Conservation (phyloP, 805 yeast genomes). For the Priceomyces medius region DNA sequence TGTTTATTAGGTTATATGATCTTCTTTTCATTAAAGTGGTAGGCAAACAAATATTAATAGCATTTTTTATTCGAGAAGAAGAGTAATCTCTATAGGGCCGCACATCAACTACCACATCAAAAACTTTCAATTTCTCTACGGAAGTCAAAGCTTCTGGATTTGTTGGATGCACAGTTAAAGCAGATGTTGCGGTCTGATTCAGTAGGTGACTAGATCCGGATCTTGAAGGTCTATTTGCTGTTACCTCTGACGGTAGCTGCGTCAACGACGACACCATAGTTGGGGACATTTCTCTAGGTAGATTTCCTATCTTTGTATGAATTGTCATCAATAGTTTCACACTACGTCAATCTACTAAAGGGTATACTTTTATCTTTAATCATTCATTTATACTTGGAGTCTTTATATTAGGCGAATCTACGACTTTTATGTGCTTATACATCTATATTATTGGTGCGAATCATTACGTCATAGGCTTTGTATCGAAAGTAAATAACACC, state of each 20-base stretch:
- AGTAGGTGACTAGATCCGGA: background rate
- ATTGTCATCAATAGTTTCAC: background rate
- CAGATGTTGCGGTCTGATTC: background rate
- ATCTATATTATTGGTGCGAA: background rate
- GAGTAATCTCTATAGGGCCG: conserved; percentile 40
- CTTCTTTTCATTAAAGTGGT: conserved; percentile 43
- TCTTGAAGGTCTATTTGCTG: background rate
- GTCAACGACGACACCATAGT: background rate
- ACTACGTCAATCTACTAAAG: no score
- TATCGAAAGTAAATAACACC: conserved; percentile 3
- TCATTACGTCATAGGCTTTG: conserved; percentile 6
- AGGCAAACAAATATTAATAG: conserved; percentile 44
- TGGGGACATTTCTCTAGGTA: background rate
- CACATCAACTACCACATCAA: conserved; percentile 34
- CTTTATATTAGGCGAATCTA: background rate
- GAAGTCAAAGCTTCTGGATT: background rate
- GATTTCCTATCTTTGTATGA: background rate
- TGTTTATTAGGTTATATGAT: conserved; percentile 30
- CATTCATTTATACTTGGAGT: background rate
- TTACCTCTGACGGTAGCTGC: background rate
- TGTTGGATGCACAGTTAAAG: background rate
- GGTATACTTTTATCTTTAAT: background rate
- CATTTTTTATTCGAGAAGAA: conserved; percentile 24
- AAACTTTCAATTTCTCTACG: background rate
- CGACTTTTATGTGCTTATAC: background rate